Conservation (phyloP, 306 rosid species). For the Argentina anserina region DNA sequence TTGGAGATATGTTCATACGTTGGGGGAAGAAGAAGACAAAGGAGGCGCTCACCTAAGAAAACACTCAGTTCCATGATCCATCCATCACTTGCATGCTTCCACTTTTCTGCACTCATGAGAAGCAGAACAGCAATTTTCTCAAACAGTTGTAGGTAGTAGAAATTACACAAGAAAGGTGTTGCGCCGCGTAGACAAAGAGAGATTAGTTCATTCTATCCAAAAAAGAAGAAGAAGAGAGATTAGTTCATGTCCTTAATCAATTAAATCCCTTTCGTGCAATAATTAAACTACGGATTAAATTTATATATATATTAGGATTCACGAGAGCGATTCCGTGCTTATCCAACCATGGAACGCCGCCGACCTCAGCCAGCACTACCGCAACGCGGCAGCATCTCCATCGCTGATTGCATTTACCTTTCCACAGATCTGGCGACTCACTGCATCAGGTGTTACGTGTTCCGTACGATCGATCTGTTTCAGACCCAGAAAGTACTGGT, state of each 20-base stretch:
- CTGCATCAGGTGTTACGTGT: conserved; percentile 7
- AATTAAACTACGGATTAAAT: background rate
- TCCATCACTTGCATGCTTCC: conserved; percentile 2
- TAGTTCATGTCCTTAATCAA: background rate
- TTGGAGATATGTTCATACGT: background rate
- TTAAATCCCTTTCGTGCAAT: background rate
- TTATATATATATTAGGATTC: background rate
- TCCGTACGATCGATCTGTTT: conserved; percentile 14
- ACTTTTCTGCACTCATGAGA: conserved; percentile 1
- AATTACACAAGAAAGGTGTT: background rate
- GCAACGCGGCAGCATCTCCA: background rate
- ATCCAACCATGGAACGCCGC: background rate
- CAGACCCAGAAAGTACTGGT: background rate
- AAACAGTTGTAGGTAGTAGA: background rate
- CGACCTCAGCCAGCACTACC: background rate
- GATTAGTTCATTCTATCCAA: background rate
- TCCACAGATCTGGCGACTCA: conserved; percentile 8
- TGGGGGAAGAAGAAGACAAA: conserved; percentile 1
- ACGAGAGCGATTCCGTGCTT: conserved; percentile 3
- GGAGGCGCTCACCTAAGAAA: conserved; percentile 4
- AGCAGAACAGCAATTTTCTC: background rate
- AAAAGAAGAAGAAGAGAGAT: no score
- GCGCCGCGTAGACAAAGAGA: background rate
- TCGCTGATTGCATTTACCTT: background rate
- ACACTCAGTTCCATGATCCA: background rate